Percentiles rank a stretch among this genome's conserved stretches.
phyloP scores from a whole-genome alignment of 768 basidiomycete genomes.

The Cyclocybe cylindracea region DNA sequence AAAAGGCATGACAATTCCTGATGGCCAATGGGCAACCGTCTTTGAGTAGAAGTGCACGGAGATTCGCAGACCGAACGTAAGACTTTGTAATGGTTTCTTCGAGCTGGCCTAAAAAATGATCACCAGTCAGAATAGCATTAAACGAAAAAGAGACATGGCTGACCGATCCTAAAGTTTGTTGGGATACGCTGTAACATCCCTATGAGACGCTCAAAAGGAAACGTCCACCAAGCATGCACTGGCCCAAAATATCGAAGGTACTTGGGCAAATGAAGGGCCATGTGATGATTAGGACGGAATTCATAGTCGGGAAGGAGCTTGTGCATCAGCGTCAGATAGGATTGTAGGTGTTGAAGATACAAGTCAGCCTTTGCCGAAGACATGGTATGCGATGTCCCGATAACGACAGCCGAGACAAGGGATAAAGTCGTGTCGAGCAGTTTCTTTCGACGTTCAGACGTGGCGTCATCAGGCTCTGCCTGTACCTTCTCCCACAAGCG shows the following conservation, averaged over 20 bases:
- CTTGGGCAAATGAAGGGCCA: constrained; percentile 22
- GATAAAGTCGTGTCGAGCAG: constrained; percentile 8
- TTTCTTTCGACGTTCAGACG: not conserved
- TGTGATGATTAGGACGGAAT: constrained; percentile 22
- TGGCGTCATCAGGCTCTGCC: not conserved
- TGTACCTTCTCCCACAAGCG: constrained; percentile 29
- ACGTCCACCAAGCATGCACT: constrained; percentile 39
- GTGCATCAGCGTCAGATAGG: constrained; percentile 2
- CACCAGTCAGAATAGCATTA: not conserved
- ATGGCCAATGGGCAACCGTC: constrained; percentile 7
- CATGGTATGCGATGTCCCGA: not conserved
- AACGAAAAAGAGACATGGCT: not conserved
- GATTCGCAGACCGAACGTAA: not conserved
- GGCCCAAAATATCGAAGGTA: constrained; percentile 24
- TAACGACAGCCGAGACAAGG: not conserved
- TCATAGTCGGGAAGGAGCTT: constrained; percentile 10
- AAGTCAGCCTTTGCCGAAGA: not conserved
- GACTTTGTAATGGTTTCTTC: constrained; percentile 6
- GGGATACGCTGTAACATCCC: constrained; percentile 28
- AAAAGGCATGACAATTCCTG: constrained; percentile 1
- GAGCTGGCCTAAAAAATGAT: constrained; percentile 2
- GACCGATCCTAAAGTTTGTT: constrained; percentile 13
- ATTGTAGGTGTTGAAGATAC: constrained; percentile 3
- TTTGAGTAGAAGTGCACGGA: not conserved
- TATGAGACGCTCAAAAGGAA: constrained; percentile 33